Evolutionary conservation across 129 eudicot genomes (phyloP).

Genomic region (Tagetes patula): DNA sequence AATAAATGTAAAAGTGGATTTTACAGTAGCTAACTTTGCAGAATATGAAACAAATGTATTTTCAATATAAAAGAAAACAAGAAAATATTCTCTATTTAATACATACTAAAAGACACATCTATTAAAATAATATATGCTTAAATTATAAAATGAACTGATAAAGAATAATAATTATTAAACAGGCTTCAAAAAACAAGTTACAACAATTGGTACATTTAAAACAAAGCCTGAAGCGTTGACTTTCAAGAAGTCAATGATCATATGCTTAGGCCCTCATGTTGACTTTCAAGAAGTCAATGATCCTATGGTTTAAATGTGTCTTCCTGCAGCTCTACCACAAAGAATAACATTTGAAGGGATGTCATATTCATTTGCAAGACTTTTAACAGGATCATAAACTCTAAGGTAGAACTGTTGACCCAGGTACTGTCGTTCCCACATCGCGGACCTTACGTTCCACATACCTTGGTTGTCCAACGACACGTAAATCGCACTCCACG

Average conservation of each 20-base stretch:
- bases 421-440: conserved; percentile 86
- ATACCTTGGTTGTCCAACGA: conserved; percentile 96
- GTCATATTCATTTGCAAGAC: conserved; percentile 69
- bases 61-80: too few species aligned
- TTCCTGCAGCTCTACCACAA: conserved; percentile 80
- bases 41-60: too few species aligned
- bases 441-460: conserved; percentile 93
- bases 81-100: too few species aligned
- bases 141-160: not conserved
- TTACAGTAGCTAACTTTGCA: too few species aligned
- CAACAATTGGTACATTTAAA: conserved; percentile 9
- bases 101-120: not conserved
- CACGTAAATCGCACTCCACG: conserved; percentile 77
- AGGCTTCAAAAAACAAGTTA: conserved; percentile 13
- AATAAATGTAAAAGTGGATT: too few species aligned
- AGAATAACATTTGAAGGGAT: conserved; percentile 73
- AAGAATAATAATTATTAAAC: conserved; percentile 19
- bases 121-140: not conserved
- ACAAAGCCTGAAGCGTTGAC: conserved; percentile 35
- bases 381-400: conserved; percentile 55
- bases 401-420: conserved; percentile 92
- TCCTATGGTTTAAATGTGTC: conserved; percentile 16
- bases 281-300: conserved; percentile 29
- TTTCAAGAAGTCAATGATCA: not conserved
- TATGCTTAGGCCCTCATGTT: not conserved